Conservation (phyloP, 1,284 basidiomycete species). For the Mycena sp. region DNA sequence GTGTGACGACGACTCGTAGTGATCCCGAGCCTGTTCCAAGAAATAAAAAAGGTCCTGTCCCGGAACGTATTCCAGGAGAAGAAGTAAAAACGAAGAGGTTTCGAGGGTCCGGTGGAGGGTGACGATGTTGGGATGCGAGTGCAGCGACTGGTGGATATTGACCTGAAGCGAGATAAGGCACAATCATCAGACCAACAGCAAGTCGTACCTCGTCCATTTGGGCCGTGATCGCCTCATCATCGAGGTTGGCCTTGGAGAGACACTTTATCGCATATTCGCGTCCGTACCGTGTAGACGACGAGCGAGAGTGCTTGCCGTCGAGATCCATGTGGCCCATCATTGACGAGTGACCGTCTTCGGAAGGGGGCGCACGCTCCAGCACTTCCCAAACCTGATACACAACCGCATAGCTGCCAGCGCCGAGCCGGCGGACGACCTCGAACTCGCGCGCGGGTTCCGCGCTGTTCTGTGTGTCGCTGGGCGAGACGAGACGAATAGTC, state of each 20-base stretch:
- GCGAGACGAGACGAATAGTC: conserved; percentile 62
- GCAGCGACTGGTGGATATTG: conserved; percentile 94
- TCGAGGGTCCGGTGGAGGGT: conserved; percentile 90
- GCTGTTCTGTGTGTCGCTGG: conserved; percentile 40
- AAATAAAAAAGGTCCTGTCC: conserved; percentile 98
- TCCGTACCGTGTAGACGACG: conserved; percentile 69
- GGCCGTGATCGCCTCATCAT: conserved; percentile 85
- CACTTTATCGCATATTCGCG: conserved; percentile 96
- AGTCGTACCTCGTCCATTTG: conserved; percentile 87
- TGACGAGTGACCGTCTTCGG: conserved; percentile 70
- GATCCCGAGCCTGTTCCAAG: conserved; percentile 92
- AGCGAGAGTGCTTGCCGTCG: conserved; percentile 54
- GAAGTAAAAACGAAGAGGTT: conserved; percentile 61
- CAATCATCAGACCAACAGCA: conserved; percentile 17
- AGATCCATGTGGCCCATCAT: conserved; percentile 69
- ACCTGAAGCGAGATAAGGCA: conserved; percentile 60
- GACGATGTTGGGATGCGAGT: conserved; percentile 93
- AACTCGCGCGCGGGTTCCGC: conserved; percentile 70
- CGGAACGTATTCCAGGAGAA: conserved; percentile 86
- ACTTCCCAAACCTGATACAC: conserved; percentile 94
- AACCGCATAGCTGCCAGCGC: conserved; percentile 91
- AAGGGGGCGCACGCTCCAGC: conserved; percentile 67
- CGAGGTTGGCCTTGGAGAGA: conserved; percentile 92
- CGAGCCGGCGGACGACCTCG: conserved; percentile 86
- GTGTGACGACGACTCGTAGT: conserved; percentile 67